Evolutionary conservation across 352 stramenopile genomes (phyloP).

Genomic region (Peronospora belbahrii): DNA sequence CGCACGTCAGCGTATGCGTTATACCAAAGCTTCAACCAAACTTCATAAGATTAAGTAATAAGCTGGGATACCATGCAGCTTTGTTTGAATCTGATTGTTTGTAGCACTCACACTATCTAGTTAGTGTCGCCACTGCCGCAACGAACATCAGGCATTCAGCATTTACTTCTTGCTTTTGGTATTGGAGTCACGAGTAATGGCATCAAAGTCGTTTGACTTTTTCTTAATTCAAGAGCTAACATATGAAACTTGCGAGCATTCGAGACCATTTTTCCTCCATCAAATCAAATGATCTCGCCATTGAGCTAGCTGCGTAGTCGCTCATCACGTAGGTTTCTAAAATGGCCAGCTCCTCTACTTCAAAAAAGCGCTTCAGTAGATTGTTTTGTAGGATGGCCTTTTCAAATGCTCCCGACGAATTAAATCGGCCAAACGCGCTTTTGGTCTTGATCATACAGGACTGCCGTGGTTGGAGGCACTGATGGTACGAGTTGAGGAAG

Average conservation of each 20-base stretch:
- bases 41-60: no score
- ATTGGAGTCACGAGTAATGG: slow-evolving; percentile 50
- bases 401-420: slow-evolving; percentile 62
- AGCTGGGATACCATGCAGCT: slow-evolving; percentile 6
- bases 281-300: slow-evolving; percentile 73
- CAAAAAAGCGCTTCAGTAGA: slow-evolving; percentile 60
- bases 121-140: not conserved
- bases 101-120: not conserved
- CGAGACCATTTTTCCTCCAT: slow-evolving; percentile 66
- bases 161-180: slow-evolving; percentile 45
- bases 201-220: slow-evolving; percentile 70
- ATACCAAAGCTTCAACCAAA: not conserved
- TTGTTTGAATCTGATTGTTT: slow-evolving; percentile 3
- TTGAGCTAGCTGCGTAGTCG: slow-evolving; percentile 82
- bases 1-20: not conserved
- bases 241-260: slow-evolving; percentile 80
- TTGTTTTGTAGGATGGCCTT: slow-evolving; percentile 63
- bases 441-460: slow-evolving; percentile 87
- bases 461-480: slow-evolving; percentile 75
- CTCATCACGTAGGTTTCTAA: slow-evolving; percentile 67
- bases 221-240: slow-evolving; percentile 49
- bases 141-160: not conserved
- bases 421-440: slow-evolving; percentile 67
- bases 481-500: slow-evolving; percentile 17
- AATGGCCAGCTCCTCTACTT: slow-evolving; percentile 74